Conservation (phyloP, 768 basidiomycete species). For the Leucocoprinus leucothites region DNA sequence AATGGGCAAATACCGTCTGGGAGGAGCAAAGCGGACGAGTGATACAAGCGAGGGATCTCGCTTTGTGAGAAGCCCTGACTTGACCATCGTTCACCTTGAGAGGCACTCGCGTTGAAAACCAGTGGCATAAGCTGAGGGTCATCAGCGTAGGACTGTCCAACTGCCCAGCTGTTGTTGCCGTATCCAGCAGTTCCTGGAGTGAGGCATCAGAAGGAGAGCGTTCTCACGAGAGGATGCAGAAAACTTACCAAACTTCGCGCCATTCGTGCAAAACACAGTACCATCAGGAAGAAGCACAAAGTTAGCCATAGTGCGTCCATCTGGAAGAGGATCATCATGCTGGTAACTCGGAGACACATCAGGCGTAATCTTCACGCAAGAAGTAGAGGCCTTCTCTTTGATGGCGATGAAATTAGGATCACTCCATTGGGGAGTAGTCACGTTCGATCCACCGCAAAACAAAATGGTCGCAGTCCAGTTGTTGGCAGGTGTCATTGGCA, state of each 20-base stretch:
- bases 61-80: constrained; percentile 51
- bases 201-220: neutral
- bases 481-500: constrained; percentile 77
- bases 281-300: constrained; percentile 70
- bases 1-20: constrained; percentile 35
- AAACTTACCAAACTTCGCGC: constrained; percentile 55
- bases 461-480: constrained; percentile 80
- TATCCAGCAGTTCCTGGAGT: constrained; percentile 61
- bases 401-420: constrained; percentile 42
- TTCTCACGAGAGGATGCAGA: neutral
- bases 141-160: constrained; percentile 62
- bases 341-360: constrained; percentile 56
- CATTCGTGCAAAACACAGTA: constrained; percentile 63
- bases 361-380: constrained; percentile 78
- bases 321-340: constrained; percentile 63
- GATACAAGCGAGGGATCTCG: constrained; percentile 72
- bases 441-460: constrained; percentile 79
- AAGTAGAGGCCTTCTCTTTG: constrained; percentile 53
- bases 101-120: constrained; percentile 65
- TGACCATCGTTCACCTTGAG: constrained; percentile 64
- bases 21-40: constrained; percentile 66
- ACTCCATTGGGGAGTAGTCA: constrained; percentile 28
- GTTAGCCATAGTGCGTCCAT: constrained; percentile 69
- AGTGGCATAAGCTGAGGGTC: constrained; percentile 67
- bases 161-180: constrained; percentile 48